phyloP scores from a whole-genome alignment of 805 yeast species.

The Cyberlindnera euphorbiae region DNA sequence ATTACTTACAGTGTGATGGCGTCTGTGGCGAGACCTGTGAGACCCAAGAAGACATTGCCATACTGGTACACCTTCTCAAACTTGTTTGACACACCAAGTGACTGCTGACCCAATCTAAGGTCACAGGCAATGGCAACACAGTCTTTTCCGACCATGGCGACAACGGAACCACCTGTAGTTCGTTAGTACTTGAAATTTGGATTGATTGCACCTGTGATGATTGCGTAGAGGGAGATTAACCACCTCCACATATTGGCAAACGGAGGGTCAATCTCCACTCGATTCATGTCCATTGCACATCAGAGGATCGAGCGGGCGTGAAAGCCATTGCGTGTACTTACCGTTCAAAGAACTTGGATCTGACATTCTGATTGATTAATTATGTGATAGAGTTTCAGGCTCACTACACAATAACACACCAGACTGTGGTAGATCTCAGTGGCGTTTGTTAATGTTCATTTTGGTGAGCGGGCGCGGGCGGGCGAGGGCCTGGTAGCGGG shows the following conservation, averaged over 20 bases:
- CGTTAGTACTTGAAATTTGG: slow-evolving; percentile 22
- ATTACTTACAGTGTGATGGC: slow-evolving; percentile 54
- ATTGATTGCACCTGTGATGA: no score
- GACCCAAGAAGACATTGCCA: slow-evolving; percentile 83
- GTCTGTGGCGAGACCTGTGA: slow-evolving; percentile 94
- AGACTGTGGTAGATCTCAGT: no score
- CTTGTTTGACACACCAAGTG: slow-evolving; percentile 85
- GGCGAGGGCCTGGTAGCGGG: no score
- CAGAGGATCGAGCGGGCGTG: no score
- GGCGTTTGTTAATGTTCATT: slow-evolving; percentile 1
- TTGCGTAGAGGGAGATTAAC: background rate
- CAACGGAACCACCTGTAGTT: slow-evolving; percentile 79
- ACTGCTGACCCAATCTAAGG: slow-evolving; percentile 88
- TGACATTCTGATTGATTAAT: slow-evolving; percentile 40
- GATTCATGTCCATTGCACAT: no score
- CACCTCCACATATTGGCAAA: no score
- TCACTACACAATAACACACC: no score
- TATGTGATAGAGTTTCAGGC: no score
- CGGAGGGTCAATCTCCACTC: no score
- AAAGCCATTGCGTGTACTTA: no score
- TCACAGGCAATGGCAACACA: slow-evolving; percentile 98
- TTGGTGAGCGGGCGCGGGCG: no score
- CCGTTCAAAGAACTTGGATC: slow-evolving; percentile 78
- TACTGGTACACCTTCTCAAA: slow-evolving; percentile 88
- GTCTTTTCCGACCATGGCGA: slow-evolving; percentile 98